Evolutionary conservation across 2,329 filamentous ascomycete genomes (phyloP).

Genomic region (Apiospora arundinis): DNA sequence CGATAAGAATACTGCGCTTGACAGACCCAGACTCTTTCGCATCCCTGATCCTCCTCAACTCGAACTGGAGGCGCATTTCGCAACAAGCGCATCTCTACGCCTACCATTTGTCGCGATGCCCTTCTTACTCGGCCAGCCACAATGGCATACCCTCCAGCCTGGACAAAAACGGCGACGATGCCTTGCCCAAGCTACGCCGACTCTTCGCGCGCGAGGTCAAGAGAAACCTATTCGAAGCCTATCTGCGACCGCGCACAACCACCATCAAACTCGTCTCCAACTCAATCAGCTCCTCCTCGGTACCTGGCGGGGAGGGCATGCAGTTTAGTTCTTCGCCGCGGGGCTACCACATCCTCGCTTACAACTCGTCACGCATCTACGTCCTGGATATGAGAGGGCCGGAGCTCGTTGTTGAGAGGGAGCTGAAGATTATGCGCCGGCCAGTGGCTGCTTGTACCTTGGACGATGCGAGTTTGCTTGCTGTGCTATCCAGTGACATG

Average conservation of each 20-base stretch:
- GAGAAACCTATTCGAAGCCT: slow-evolving; percentile 79
- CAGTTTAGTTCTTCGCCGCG: slow-evolving; percentile 81
- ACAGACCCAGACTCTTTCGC: slow-evolving; percentile 70
- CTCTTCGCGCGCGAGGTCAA: slow-evolving; percentile 75
- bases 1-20: slow-evolving; percentile 62
- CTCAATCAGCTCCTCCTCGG: slow-evolving; percentile 82
- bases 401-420: slow-evolving; percentile 70
- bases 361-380: slow-evolving; percentile 86
- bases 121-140: slow-evolving; percentile 62
- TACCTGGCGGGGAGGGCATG: slow-evolving; percentile 84
- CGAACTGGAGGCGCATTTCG: slow-evolving; percentile 69
- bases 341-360: slow-evolving; percentile 77
- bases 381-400: slow-evolving; percentile 71
- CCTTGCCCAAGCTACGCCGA: slow-evolving; percentile 66
- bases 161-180: slow-evolving; percentile 49
- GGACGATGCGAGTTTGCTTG: slow-evolving; percentile 77
- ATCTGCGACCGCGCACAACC: slow-evolving; percentile 72
- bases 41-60: slow-evolving; percentile 69
- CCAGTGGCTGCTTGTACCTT: slow-evolving; percentile 80
- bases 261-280: slow-evolving; percentile 82
- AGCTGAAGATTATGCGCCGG: slow-evolving; percentile 79
- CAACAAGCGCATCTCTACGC: slow-evolving; percentile 69
- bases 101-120: slow-evolving; percentile 66
- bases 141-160: slow-evolving; percentile 35
- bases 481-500: slow-evolving; percentile 81